Conservation (phyloP, 768 basidiomycete genomes). For the Trametes cinnabarina region DNA sequence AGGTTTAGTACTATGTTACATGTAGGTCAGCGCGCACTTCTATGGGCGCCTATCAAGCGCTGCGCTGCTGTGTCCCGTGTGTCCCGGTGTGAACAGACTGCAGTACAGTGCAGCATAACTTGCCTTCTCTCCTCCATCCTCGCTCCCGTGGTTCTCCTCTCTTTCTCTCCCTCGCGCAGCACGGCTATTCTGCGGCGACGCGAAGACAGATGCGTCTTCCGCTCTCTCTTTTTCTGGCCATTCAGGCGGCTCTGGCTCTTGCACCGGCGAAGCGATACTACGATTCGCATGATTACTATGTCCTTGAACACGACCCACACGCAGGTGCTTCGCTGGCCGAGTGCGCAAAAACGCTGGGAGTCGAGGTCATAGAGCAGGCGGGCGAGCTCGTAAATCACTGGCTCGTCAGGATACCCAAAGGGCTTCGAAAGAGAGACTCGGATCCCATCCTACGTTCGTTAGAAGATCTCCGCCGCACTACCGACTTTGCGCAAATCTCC, state of each 20-base stretch:
- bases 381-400: slow-evolving; percentile 83
- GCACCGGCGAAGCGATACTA: slow-evolving; percentile 53
- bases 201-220: slow-evolving; percentile 22
- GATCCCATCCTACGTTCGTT: slow-evolving; percentile 54
- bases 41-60: not conserved
- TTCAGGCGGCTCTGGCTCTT: slow-evolving; percentile 31
- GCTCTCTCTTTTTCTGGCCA: slow-evolving; percentile 30
- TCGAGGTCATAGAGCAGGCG: slow-evolving; percentile 84
- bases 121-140: slow-evolving; percentile 5
- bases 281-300: slow-evolving; percentile 78
- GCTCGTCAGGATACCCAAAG: slow-evolving; percentile 66
- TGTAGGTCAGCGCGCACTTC: no score
- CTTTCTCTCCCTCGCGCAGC: slow-evolving; percentile 6
- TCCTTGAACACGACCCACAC: slow-evolving; percentile 60
- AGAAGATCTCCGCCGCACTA: slow-evolving; percentile 40
- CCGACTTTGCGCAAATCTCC: slow-evolving; percentile 20
- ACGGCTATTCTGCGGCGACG: slow-evolving; percentile 2
- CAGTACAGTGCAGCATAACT: no score
- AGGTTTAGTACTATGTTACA: no score
- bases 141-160: not conserved
- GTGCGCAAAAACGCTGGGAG: slow-evolving; percentile 58
- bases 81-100: slow-evolving; percentile 6
- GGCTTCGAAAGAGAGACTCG: slow-evolving; percentile 33
- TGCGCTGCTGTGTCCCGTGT: slow-evolving; percentile 3
- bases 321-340: slow-evolving; percentile 56